Conservation (phyloP, 2,329 filamentous ascomycete genomes). For the Sclerotinia subarctica region DNA sequence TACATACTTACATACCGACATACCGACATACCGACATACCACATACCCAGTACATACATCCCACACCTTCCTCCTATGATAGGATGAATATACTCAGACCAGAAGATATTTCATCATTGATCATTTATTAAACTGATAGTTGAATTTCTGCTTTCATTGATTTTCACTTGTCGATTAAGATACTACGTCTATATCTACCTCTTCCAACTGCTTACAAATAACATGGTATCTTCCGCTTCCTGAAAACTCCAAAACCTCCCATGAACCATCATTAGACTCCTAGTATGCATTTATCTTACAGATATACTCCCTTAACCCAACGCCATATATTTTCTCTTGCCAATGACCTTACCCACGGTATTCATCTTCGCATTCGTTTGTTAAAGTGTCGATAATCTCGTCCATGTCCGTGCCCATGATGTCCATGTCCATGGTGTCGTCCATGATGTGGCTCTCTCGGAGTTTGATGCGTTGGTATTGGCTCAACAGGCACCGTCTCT, state of each 20-base stretch:
- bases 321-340: not conserved
- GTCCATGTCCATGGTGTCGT: constrained; percentile 20
- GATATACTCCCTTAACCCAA: not conserved
- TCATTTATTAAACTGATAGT: not conserved
- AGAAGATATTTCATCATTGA: too few species aligned
- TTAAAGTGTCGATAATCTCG: constrained; percentile 25
- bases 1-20: too few species aligned
- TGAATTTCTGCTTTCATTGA: not conserved
- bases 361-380: constrained; percentile 25
- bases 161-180: not conserved
- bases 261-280: not conserved
- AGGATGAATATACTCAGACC: not conserved
- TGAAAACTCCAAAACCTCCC: not conserved
- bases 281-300: constrained; percentile 10
- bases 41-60: too few species aligned
- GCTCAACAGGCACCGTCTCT: constrained; percentile 43
- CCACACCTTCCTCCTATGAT: not conserved
- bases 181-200: not conserved
- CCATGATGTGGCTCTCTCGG: constrained; percentile 25
- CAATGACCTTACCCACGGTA: not conserved
- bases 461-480: constrained; percentile 20
- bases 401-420: constrained; percentile 20
- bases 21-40: too few species aligned
- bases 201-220: not conserved
- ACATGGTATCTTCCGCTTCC: constrained; percentile 10